These are phyloP conservation scores for Rheum nobile DNA, from an alignment of 148 eudicot genomes.

Conservation along the genomic window DNA sequence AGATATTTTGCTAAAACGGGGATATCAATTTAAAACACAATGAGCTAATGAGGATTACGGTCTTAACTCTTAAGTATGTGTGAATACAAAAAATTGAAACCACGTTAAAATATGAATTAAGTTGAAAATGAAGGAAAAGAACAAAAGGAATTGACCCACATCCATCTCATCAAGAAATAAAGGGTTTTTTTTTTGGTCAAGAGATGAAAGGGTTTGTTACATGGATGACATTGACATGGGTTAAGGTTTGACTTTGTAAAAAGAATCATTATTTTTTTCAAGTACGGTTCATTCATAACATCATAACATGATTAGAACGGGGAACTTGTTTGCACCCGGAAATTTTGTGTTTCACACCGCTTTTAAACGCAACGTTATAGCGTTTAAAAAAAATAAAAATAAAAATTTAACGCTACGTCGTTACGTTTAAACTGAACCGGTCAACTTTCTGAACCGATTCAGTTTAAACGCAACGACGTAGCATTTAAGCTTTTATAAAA, in stretches of 20 bases:
- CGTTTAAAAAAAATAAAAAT: no score
- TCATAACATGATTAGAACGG: neutral
- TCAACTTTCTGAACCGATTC: no score
- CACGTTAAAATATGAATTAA: neutral
- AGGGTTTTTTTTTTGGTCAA: neutral
- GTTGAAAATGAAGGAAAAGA: neutral
- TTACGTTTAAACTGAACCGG: no score
- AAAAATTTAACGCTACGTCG: no score
- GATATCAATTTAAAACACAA: no score
- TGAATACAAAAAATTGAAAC: neutral
- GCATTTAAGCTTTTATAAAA: no score
- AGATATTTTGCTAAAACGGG: no score
- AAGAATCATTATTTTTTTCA: neutral
- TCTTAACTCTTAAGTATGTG: neutral
- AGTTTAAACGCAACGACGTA: no score
- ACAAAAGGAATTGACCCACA: neutral
- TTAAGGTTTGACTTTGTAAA: neutral
- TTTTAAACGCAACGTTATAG: no score
- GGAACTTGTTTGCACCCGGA: no score
- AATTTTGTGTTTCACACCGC: no score
- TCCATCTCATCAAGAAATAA: neutral
- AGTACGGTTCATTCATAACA: neutral
- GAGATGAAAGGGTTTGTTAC: neutral
- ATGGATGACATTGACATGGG: neutral
- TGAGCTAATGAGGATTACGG: neutral